Percentiles rank a stretch among this genome's conserved stretches.
phyloP scores from a whole-genome alignment of 2,329 filamentous ascomycete species.

The Microdochium paspali region DNA sequence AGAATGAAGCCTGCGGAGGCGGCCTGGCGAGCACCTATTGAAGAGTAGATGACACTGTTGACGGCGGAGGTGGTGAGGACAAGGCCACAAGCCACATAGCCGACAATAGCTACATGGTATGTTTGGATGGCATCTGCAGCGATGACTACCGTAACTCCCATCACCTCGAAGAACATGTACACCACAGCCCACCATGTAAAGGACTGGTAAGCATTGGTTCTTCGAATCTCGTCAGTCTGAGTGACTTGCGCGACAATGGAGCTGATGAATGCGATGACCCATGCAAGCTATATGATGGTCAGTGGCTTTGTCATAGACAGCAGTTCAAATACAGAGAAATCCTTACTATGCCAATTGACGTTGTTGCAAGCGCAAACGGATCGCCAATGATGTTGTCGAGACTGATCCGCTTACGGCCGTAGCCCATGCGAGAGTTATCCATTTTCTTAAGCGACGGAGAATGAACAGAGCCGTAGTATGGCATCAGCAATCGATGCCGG shows the following conservation, averaged over 20 bases:
- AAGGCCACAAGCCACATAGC: constrained; percentile 74
- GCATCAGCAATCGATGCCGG: constrained; percentile 49
- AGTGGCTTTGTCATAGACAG: constrained; percentile 9
- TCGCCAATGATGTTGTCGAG: constrained; percentile 89
- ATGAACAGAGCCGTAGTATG: constrained; percentile 61
- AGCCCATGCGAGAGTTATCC: constrained; percentile 55
- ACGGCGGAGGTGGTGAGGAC: constrained; percentile 80
- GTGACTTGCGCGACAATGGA: constrained; percentile 64
- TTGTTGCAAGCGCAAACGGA: constrained; percentile 88
- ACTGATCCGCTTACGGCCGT: constrained; percentile 53
- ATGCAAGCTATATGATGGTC: constrained; percentile 62
- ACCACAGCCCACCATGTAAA: constrained; percentile 89
- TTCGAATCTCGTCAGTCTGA: constrained; percentile 31
- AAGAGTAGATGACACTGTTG: constrained; percentile 75
- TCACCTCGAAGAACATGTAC: constrained; percentile 76
- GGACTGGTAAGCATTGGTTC: constrained; percentile 56
- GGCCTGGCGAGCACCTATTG: constrained; percentile 67
- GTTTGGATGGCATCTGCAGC: constrained; percentile 76
- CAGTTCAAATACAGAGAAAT: not conserved
- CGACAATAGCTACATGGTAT: constrained; percentile 86
- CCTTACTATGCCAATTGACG: constrained; percentile 84
- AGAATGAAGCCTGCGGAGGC: constrained; percentile 89
- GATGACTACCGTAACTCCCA: constrained; percentile 72
- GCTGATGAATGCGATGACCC: constrained; percentile 84
- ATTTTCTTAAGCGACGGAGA: constrained; percentile 74